phyloP scores from a whole-genome alignment of 306 rosid species.

The Malus sylvestris region DNA sequence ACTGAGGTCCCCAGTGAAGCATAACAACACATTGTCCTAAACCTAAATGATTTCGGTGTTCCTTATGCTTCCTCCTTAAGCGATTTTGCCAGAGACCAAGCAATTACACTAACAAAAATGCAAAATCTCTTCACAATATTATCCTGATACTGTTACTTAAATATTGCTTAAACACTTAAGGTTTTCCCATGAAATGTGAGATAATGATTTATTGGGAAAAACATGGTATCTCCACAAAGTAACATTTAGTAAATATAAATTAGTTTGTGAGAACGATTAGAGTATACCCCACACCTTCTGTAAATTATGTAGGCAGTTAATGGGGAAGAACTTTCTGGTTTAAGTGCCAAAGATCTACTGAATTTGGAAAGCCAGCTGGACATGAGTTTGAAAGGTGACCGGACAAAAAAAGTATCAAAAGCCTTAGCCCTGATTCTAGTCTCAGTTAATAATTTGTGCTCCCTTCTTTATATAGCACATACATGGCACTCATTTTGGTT shows the following conservation, averaged over 20 bases:
- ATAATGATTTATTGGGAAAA: neutral
- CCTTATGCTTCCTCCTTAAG: neutral
- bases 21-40: neutral
- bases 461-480: neutral
- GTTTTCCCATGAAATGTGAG: too few relatives aligned
- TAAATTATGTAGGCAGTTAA: constrained; percentile 51
- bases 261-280: too few relatives aligned
- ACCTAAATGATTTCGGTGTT: neutral
- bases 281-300: neutral
- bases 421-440: neutral
- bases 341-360: constrained; percentile 52
- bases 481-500: neutral
- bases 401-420: constrained; percentile 51
- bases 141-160: neutral
- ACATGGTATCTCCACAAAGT: too few relatives aligned
- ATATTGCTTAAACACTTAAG: neutral
- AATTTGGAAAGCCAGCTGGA: constrained; percentile 64
- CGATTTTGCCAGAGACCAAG: neutral
- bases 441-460: neutral
- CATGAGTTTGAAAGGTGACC: constrained; percentile 61
- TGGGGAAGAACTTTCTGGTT: constrained; percentile 67
- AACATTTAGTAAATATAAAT: too few relatives aligned
- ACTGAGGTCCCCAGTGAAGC: neutral
- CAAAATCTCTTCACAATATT: too few relatives aligned
- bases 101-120: neutral